phyloP scores from a whole-genome alignment of 2,329 filamentous ascomycete genomes.

The Calonectria pauciramosa region DNA sequence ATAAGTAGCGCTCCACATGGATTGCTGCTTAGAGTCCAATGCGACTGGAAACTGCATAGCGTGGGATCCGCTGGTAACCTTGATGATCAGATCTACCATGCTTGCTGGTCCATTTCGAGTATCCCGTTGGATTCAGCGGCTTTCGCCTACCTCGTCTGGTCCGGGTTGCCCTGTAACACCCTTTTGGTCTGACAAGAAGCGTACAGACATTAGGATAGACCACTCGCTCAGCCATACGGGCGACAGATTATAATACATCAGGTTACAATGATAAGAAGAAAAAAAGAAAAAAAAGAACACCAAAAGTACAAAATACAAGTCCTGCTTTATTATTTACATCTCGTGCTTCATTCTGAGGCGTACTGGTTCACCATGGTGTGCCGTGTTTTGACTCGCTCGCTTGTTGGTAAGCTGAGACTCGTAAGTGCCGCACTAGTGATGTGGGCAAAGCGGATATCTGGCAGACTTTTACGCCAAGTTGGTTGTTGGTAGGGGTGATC shows the following conservation, averaged over 20 bases:
- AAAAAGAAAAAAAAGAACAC: neutral
- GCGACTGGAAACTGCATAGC: slow-evolving; percentile 11
- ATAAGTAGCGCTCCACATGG: slow-evolving; percentile 25
- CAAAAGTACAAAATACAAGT: neutral
- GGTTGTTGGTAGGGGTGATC: neutral
- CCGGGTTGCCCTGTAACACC: neutral
- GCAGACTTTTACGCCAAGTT: slow-evolving; percentile 16
- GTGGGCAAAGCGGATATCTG: slow-evolving; percentile 20
- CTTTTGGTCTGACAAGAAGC: neutral
- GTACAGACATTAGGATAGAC: slow-evolving; percentile 12
- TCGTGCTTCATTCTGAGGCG: neutral
- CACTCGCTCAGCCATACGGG: neutral
- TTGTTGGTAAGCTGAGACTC: neutral
- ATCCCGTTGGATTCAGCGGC: slow-evolving; percentile 12
- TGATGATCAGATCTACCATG: slow-evolving; percentile 33
- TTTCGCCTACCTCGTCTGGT: neutral
- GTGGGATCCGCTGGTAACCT: slow-evolving; percentile 33
- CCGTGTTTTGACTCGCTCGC: neutral
- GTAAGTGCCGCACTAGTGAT: slow-evolving; percentile 17
- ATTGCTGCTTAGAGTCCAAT: slow-evolving; percentile 7
- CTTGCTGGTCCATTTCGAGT: slow-evolving; percentile 13
- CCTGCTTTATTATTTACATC: neutral
- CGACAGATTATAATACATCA: neutral
- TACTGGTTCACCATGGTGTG: neutral
- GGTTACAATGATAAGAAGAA: neutral